Evolutionary conservation across 306 rosid species (phyloP).

Genomic region (Quercus suber): DNA sequence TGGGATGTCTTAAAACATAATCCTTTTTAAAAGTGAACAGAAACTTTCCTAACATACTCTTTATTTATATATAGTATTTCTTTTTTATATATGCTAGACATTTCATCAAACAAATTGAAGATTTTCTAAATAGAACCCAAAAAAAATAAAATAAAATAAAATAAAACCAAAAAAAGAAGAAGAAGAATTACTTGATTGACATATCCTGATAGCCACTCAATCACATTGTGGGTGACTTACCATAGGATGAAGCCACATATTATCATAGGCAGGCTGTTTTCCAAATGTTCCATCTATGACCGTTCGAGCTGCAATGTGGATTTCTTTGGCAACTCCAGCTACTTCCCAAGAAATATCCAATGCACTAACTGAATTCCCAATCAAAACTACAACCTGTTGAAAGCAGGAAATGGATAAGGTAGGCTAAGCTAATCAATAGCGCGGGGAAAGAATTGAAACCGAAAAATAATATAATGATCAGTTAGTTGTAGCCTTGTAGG

Average conservation of each 20-base stretch:
- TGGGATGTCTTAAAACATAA: no score
- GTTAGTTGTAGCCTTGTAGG: background rate
- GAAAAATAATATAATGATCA: background rate
- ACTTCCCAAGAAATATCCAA: conserved; percentile 72
- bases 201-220: background rate
- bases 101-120: no score
- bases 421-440: background rate
- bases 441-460: background rate
- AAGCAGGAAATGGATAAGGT: background rate
- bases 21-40: no score
- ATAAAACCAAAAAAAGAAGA: no score
- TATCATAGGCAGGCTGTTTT: conserved; percentile 44
- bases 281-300: conserved; percentile 26
- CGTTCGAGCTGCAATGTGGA: conserved; percentile 66
- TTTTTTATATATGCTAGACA: no score
- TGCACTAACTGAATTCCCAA: conserved; percentile 68
- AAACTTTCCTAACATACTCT: no score
- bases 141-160: no score
- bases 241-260: conserved; percentile 82
- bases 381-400: conserved; percentile 63
- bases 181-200: background rate
- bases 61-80: no score
- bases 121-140: no score
- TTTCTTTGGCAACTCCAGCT: conserved; percentile 68
- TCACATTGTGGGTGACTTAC: conserved; percentile 47